These are phyloP conservation scores for Penicillium griseofulvum DNA, from an alignment of 2,329 filamentous ascomycete genomes.

Conservation along the genomic window DNA sequence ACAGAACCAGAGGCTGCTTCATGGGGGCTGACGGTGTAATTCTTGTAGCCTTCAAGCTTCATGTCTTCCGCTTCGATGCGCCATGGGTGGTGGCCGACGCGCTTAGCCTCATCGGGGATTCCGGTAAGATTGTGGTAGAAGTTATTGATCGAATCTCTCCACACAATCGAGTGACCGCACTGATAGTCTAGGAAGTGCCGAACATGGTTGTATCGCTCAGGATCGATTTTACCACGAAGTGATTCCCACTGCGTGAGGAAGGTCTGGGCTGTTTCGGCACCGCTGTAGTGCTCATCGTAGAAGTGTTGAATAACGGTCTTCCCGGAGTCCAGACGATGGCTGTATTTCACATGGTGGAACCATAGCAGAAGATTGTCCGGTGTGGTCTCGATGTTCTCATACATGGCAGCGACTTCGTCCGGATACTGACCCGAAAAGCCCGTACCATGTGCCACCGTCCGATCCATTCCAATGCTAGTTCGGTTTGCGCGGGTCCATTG, in stretches of 20 bases:
- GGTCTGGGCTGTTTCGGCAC: conserved; percentile 59
- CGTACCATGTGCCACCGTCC: conserved; percentile 66
- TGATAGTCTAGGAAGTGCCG: conserved; percentile 62
- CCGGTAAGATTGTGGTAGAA: conserved; percentile 63
- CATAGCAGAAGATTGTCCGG: conserved; percentile 68
- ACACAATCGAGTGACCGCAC: conserved; percentile 67
- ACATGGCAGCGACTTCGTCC: conserved; percentile 55
- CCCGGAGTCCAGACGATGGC: conserved; percentile 59
- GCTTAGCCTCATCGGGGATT: conserved; percentile 56
- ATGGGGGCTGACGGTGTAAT: conserved; percentile 55
- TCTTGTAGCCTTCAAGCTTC: conserved; percentile 57
- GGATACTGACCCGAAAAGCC: conserved; percentile 66
- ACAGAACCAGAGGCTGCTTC: conserved; percentile 58
- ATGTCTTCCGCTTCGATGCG: conserved; percentile 69
- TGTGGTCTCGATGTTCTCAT: conserved; percentile 61
- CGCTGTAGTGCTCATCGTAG: conserved; percentile 62
- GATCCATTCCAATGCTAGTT: conserved; percentile 65
- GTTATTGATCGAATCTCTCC: conserved; percentile 65
- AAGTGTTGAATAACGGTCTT: conserved; percentile 68
- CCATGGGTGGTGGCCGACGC: conserved; percentile 62
- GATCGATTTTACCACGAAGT: conserved; percentile 57
- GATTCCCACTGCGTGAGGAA: conserved; percentile 56
- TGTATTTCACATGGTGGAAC: conserved; percentile 73
- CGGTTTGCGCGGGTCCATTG: conserved; percentile 68
- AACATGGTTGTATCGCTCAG: conserved; percentile 58